Evolutionary conservation across 768 basidiomycete species (phyloP).

Genomic region (Tulasnella sp.): DNA sequence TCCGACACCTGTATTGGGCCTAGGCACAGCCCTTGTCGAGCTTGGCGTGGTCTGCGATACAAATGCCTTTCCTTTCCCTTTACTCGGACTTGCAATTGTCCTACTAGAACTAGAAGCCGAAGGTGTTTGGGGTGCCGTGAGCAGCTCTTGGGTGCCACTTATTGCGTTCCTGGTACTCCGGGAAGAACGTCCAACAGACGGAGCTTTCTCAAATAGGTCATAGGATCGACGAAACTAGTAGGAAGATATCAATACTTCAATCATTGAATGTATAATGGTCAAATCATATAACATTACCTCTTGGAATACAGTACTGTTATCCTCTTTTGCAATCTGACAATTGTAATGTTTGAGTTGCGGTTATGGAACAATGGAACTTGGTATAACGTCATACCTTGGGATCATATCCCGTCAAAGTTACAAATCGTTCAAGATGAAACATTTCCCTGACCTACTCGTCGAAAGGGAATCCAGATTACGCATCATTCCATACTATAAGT

Average conservation of each 20-base stretch:
- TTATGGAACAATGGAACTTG: neutral
- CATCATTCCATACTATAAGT: neutral
- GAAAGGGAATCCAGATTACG: neutral
- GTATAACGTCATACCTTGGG: conserved; percentile 40
- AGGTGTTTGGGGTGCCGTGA: neutral
- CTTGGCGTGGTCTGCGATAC: no score
- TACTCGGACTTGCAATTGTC: no score
- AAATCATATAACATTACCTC: conserved; percentile 38
- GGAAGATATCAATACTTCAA: neutral
- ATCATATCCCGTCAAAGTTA: conserved; percentile 61
- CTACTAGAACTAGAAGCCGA: conserved; percentile 3
- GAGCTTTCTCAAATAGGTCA: neutral
- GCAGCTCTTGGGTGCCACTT: neutral
- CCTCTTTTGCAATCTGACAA: conserved; percentile 52
- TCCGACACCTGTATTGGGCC: no score
- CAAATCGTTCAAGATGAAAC: conserved; percentile 79
- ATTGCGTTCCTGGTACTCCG: neutral
- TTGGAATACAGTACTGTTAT: conserved; percentile 57
- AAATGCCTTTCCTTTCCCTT: no score
- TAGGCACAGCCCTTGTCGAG: no score
- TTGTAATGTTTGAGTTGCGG: neutral
- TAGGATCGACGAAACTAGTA: neutral
- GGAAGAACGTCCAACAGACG: neutral
- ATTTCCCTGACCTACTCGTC: conserved; percentile 56
- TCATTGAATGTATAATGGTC: neutral